Evolutionary conservation across 495 filamentous ascomycete genomes (phyloP).

Genomic region (Talaromyces ruber): DNA sequence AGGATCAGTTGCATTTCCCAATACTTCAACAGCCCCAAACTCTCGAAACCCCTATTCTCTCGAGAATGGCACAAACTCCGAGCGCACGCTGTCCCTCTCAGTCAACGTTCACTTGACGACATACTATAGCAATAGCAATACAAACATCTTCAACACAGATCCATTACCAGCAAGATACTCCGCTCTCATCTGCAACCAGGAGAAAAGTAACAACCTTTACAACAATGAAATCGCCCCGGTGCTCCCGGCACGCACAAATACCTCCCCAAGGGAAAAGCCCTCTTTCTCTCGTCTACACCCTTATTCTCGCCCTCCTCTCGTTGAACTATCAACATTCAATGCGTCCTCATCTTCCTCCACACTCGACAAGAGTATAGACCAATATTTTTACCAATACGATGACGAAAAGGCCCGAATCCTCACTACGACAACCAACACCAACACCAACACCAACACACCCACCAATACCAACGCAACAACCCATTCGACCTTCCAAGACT

Average conservation of each 20-base stretch:
- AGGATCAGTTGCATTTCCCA: neutral
- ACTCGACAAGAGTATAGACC: neutral
- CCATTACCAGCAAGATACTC: neutral
- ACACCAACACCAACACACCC: slow-evolving; percentile 9
- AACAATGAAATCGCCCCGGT: neutral
- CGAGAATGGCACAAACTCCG: slow-evolving; percentile 16
- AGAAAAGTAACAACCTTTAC: neutral
- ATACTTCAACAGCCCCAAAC: slow-evolving; percentile 6
- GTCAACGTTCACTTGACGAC: slow-evolving; percentile 27
- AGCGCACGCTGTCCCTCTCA: slow-evolving; percentile 24
- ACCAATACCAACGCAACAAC: slow-evolving; percentile 16
- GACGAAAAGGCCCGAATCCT: neutral
- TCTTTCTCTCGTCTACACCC: slow-evolving; percentile 3
- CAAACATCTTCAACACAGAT: neutral
- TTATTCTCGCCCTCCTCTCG: neutral
- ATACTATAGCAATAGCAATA: neutral
- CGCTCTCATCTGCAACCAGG: neutral
- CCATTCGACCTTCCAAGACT: slow-evolving; percentile 10
- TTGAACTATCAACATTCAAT: neutral
- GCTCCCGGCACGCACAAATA: neutral
- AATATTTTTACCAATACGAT: neutral
- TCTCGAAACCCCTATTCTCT: slow-evolving; percentile 12
- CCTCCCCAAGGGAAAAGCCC: neutral
- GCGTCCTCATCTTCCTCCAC: neutral
- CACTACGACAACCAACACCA: neutral